These are phyloP conservation scores for Selenicereus undatus DNA, from an alignment of 148 eudicot genomes.

Conservation along the genomic window DNA sequence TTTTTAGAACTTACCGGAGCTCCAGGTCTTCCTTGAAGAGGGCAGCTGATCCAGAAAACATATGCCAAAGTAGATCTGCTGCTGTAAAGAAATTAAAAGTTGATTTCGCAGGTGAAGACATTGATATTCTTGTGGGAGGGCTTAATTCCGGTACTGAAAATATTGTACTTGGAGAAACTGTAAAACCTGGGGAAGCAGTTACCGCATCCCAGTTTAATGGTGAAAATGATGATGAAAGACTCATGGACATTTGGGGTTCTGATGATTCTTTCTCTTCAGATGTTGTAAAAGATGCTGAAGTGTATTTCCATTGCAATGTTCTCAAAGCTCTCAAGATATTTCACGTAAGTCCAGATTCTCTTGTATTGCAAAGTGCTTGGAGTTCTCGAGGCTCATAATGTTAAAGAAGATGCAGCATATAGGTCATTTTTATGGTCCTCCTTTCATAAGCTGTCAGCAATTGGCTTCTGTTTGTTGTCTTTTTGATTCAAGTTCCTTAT, in stretches of 20 bases:
- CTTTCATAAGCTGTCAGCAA: neutral
- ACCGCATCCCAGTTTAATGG: conserved; percentile 23
- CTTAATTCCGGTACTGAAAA: conserved; percentile 31
- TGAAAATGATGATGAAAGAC: conserved; percentile 28
- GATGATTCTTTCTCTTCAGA: conserved; percentile 25
- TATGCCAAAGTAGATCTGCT: conserved; percentile 21
- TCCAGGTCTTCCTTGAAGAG: conserved; percentile 41
- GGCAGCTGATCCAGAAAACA: conserved; percentile 38
- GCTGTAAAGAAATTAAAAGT: conserved; percentile 46
- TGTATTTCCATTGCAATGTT: conserved; percentile 61
- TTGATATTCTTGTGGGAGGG: conserved; percentile 81
- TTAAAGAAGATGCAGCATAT: neutral
- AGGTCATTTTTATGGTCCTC: neutral
- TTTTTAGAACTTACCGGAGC: conserved; percentile 45
- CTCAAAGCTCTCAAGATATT: conserved; percentile 67
- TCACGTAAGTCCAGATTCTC: conserved; percentile 51
- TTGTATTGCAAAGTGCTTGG: conserved; percentile 76
- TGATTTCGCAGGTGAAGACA: conserved; percentile 33
- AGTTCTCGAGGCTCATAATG: conserved; percentile 9
- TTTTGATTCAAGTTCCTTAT: neutral
- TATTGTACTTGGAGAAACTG: conserved; percentile 31
- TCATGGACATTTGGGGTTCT: conserved; percentile 59
- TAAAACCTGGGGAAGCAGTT: conserved; percentile 18
- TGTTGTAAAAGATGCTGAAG: conserved; percentile 38
- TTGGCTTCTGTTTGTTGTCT: neutral